Base-by-base conservation (phyloP, 129 eudicot species). In the Lactuca saligna region DNA sequence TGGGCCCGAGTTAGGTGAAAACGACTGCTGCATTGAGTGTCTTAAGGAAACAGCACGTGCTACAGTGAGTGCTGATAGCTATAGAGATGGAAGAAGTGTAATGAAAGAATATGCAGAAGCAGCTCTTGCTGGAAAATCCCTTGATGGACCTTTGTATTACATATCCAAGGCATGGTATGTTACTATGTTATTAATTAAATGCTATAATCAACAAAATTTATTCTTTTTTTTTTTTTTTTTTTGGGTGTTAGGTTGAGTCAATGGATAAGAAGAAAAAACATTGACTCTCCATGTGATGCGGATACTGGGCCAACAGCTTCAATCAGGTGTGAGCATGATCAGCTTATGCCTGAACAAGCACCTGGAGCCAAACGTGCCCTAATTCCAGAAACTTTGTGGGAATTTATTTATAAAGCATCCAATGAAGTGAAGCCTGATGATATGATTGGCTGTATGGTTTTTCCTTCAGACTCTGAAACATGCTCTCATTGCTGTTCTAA, bases 221-320 rank as follows among this genome's bases (percentile, higher is more conserved):
- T 33, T 39, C 32, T 49, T 37, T 10, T 5, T 25, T 15, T 6
- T 14, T 16, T 29, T 14, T 15, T 5, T 16, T 63, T 20, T 46
- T 64, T 10, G 10, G 41, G 31, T 35, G 61, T 35, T 69, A 93
- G 99, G 99, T 78, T 93, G 78, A 88, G 85, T 65, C 99, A 87
- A 58, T 93, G 99, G 99, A 66, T 89, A 48, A 92, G 97, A 8
- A 87, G 97, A 80, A 85, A 87, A 76, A 84, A 74, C 73, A 55
- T 84, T n/a, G 97, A 93, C 76, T 46, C 83, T 16, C 99, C 99
- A 16, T 79, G 85, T 72, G 95, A 93, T 66, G 99, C 97, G 73
- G 99, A 93, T 82, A 66, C 95, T 41, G 99, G 97, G 64, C 99
- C 99, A 6, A 93, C 99, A 42, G 95, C 95, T 68, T 82, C 93